Conservation (phyloP, 2,329 filamentous ascomycete species). For the Thermoascus crustaceus region DNA sequence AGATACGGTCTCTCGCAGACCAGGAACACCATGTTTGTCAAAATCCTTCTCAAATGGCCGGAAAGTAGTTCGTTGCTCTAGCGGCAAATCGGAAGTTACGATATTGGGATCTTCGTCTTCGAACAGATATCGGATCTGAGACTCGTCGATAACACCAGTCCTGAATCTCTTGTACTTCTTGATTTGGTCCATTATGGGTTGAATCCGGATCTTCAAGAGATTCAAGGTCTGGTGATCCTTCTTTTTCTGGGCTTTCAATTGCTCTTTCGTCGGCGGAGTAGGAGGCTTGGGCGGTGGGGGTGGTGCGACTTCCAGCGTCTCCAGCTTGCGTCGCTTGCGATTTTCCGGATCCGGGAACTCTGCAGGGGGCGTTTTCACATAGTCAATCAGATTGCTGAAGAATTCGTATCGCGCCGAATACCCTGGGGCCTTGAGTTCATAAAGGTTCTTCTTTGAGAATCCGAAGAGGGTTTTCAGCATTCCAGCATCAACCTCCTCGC, state of each 20-base stretch:
- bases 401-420: constrained; percentile 62
- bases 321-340: constrained; percentile 77
- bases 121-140: constrained; percentile 70
- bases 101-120: constrained; percentile 69
- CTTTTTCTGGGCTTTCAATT: constrained; percentile 71
- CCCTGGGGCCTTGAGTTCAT: constrained; percentile 59
- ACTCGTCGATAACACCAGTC: constrained; percentile 65
- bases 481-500: constrained; percentile 52
- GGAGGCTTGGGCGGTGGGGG: constrained; percentile 57
- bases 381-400: constrained; percentile 65
- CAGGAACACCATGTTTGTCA: constrained; percentile 70
- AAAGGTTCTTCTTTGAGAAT: constrained; percentile 71
- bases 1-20: constrained; percentile 64
- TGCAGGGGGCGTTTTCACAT: constrained; percentile 68
- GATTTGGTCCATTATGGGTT: constrained; percentile 96
- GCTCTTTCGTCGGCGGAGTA: constrained; percentile 62
- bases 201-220: constrained; percentile 75
- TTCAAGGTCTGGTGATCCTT: constrained; percentile 79
- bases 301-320: constrained; percentile 66
- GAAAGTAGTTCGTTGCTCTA: constrained; percentile 49
- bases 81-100: constrained; percentile 52
- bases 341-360: constrained; percentile 84
- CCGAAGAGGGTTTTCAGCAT: constrained; percentile 76
- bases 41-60: constrained; percentile 72
- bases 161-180: constrained; percentile 90